Conservation (phyloP, 2,329 filamentous ascomycete species). For the Passalora sequoiae region DNA sequence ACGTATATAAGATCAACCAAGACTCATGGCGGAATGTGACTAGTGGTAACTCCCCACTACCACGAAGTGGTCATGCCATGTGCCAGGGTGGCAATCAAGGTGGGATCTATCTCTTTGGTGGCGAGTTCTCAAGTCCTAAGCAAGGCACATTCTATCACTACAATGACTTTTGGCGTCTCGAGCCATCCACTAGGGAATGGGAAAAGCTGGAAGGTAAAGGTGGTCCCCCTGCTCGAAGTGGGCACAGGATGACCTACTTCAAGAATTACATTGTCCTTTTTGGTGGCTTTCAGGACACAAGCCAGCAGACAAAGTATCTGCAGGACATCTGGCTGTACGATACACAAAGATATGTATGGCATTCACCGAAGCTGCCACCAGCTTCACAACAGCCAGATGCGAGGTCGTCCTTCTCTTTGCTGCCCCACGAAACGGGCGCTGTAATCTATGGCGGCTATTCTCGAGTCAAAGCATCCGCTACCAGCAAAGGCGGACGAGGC, state of each 20-base stretch:
- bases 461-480: constrained; percentile 64
- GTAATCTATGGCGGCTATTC: constrained; percentile 93
- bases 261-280: constrained; percentile 96
- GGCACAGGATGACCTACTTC: constrained; percentile 77
- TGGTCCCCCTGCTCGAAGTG: constrained; percentile 76
- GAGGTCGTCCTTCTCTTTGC: constrained; percentile 82
- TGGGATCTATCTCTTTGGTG: constrained; percentile 86
- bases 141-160: constrained; percentile 99
- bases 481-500: constrained; percentile 49
- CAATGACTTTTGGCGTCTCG: constrained; percentile 94
- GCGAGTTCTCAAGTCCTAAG: constrained; percentile 93
- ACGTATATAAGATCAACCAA: constrained; percentile 68
- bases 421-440: constrained; percentile 85
- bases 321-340: constrained; percentile 95
- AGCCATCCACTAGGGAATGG: constrained; percentile 83
- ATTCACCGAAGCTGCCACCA: constrained; percentile 66
- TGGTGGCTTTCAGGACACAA: constrained; percentile 95
- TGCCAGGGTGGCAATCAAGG: constrained; percentile 80
- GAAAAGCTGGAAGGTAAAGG: constrained; percentile 76
- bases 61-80: constrained; percentile 90
- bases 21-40: constrained; percentile 90
- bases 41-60: constrained; percentile 83
- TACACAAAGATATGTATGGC: constrained; percentile 79
- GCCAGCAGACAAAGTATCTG: constrained; percentile 88
- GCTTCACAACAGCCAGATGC: constrained; percentile 78